Percentiles rank a stretch among this genome's conserved stretches.
Evolutionary conservation across 2,329 filamentous ascomycete species (phyloP).

Genomic region (Hypomyces perniciosus): DNA sequence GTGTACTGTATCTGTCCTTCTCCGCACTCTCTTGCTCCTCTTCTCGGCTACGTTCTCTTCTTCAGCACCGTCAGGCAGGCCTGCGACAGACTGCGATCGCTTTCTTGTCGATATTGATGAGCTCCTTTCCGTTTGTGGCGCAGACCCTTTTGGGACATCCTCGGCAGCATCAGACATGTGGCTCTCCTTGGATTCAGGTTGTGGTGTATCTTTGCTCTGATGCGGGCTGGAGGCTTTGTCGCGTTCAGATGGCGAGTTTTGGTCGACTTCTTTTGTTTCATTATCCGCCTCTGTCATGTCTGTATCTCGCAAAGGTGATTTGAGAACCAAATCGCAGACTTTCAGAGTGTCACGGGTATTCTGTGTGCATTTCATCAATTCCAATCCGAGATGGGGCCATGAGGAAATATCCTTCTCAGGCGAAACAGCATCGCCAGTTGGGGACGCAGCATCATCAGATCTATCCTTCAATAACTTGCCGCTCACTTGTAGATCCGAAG

Average conservation of each 20-base stretch:
- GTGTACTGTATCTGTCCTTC: constrained; percentile 44
- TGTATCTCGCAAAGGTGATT: constrained; percentile 21
- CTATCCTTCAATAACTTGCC: background rate
- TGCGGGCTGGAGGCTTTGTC: constrained; percentile 1
- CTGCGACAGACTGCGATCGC: constrained; percentile 57
- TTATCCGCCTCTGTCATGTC: constrained; percentile 18
- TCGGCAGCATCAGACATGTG: constrained; percentile 17
- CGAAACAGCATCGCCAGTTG: background rate
- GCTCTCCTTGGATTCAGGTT: constrained; percentile 18
- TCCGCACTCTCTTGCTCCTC: constrained; percentile 59
- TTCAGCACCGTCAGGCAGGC: constrained; percentile 48
- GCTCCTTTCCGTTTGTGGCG: constrained; percentile 30
- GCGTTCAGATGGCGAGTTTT: constrained; percentile 6
- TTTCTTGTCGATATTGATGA: constrained; percentile 46
- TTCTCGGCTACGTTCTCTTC: constrained; percentile 55
- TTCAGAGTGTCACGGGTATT: constrained; percentile 24
- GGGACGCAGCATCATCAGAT: background rate
- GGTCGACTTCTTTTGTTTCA: constrained; percentile 12
- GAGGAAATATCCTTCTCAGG: constrained; percentile 18
- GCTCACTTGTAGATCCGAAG: constrained; percentile 14
- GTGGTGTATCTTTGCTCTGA: constrained; percentile 7
- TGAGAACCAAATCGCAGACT: constrained; percentile 24
- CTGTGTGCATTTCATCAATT: constrained; percentile 28
- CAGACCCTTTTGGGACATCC: constrained; percentile 23
- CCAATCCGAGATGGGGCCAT: constrained; percentile 30